Evolutionary conservation across 768 basidiomycete genomes (phyloP), one percentile per base, ranked within the genome.

Genomic region (Lactarius indigo): DNA sequence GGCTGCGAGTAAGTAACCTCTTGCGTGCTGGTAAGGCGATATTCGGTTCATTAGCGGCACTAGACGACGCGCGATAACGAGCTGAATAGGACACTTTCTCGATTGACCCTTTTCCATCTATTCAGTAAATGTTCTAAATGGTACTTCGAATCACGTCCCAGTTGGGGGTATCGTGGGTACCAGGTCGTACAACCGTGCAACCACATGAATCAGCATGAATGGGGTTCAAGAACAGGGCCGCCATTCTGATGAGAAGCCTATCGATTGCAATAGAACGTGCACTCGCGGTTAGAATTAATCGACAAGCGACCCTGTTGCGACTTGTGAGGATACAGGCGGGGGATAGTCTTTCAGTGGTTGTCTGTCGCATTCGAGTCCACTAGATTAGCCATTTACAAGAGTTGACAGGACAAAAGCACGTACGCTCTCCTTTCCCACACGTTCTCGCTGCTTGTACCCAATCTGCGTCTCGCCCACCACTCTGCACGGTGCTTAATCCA

Each of bases 341-440:
- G 87, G 87, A 70, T 81, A 88, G 63, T 81, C 77, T 68, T 77
- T 71, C 62, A 85, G 66, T 1, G 84, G 83, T 75, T 83, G 77
- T n/a, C 86, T 88, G 67, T 56, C 47, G 42, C 18, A 28, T 26
- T 57, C 0, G 33, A 1, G 26, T 2, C 18, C n/a, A 28, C 17
- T 17, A 2, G n/a, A 20, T 61, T 35, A 58, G 37, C 26, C 57
- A 31, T 31, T 13, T 5, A 31, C 30, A 23, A 30, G 9, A 33
- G 35, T 23, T 9, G 20, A 39, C n/a, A 35, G 60, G 44, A 20
- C 39, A 33, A 41, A 58, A 41, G 18, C 20, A 81, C 89, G 73
- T 75, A 96, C 96, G 80, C 84, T 77, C 96, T 80, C 31, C 91
- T 81, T 65, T 92, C 88, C 96, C 96, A 99, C 2, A 99, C 87